A percentile compares a stretch with the other conserved stretches of the same genome.
Evolutionary conservation across 176 grass and related monocot species (phyloP).

Genomic region (Pontederia paniculata): DNA sequence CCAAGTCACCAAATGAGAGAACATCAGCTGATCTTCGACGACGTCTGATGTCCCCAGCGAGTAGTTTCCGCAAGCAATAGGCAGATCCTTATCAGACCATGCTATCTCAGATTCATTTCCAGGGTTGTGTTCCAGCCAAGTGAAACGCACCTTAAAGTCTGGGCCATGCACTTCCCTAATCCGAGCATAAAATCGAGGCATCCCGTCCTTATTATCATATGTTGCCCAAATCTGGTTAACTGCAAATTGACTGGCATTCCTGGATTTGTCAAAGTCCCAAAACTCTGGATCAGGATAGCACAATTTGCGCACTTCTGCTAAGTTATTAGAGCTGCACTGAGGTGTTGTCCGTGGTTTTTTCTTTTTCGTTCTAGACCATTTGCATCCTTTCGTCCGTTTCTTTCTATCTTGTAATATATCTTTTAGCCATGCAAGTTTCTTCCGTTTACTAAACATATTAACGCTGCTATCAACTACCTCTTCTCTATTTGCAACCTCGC

Average conservation of each 20-base stretch:
- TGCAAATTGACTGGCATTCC: conserved; percentile 40
- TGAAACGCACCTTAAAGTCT: conserved; percentile 51
- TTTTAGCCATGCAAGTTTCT: not conserved
- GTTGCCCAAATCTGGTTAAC: conserved; percentile 78
- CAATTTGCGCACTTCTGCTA: conserved; percentile 10
- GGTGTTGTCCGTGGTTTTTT: not conserved
- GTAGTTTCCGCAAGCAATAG: conserved; percentile 78
- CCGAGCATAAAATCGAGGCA: conserved; percentile 86
- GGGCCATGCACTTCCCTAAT: conserved; percentile 38
- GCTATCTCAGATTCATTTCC: conserved; percentile 30
- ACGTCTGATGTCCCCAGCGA: conserved; percentile 30
- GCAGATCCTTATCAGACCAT: conserved; percentile 59
- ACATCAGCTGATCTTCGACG: conserved; percentile 48
- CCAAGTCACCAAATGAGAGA: conserved; percentile 66
- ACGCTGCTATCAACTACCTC: conserved; percentile 5
- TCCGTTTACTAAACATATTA: not conserved
- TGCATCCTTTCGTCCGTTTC: not conserved
- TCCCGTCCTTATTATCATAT: conserved; percentile 76
- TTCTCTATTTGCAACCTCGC: not conserved
- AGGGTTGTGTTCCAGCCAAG: conserved; percentile 48
- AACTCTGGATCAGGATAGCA: conserved; percentile 73
- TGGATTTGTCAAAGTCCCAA: conserved; percentile 70
- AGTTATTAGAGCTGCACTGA: not conserved
- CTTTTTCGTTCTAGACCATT: not conserved
- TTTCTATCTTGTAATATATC: not conserved